Conservation (phyloP, 2,329 filamentous ascomycete genomes). For the Apiospora rasikravindrae region DNA sequence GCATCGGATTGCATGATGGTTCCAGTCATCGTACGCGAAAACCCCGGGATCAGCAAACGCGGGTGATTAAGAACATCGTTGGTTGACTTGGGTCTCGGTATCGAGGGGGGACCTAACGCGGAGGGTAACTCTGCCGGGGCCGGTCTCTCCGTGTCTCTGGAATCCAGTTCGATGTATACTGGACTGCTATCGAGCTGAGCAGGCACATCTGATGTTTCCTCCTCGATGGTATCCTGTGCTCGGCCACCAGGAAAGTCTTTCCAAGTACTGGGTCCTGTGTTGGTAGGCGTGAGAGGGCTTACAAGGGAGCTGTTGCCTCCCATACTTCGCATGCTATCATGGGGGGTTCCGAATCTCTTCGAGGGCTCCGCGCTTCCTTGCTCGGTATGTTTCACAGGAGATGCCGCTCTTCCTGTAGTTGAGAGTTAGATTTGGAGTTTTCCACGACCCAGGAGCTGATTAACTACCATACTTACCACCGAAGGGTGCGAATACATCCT, state of each 20-base stretch:
- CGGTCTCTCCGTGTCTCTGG: constrained; percentile 21
- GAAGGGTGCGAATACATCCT: constrained; percentile 50
- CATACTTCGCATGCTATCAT: not conserved
- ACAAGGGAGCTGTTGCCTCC: constrained; percentile 1
- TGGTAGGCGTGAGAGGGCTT: constrained; percentile 19
- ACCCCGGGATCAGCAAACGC: constrained; percentile 17
- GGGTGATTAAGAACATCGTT: constrained; percentile 1
- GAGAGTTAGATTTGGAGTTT: not conserved
- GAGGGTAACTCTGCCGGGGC: constrained; percentile 18
- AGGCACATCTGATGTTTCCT: not conserved
- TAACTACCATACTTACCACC: constrained; percentile 43
- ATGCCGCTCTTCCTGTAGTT: constrained; percentile 18
- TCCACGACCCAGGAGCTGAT: not conserved
- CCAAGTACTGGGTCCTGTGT: not conserved
- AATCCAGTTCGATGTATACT: constrained; percentile 30
- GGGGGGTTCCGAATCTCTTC: not conserved
- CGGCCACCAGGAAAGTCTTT: not conserved
- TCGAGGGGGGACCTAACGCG: not conserved
- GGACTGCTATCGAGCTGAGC: constrained; percentile 23
- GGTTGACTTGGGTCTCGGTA: not conserved
- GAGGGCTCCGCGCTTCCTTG: not conserved
- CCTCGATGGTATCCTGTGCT: not conserved
- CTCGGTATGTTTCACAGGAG: not conserved
- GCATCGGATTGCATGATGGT: not conserved
- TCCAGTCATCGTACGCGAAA: not conserved